phyloP scores from a whole-genome alignment of 768 basidiomycete genomes.

The Daedalea quercina region DNA sequence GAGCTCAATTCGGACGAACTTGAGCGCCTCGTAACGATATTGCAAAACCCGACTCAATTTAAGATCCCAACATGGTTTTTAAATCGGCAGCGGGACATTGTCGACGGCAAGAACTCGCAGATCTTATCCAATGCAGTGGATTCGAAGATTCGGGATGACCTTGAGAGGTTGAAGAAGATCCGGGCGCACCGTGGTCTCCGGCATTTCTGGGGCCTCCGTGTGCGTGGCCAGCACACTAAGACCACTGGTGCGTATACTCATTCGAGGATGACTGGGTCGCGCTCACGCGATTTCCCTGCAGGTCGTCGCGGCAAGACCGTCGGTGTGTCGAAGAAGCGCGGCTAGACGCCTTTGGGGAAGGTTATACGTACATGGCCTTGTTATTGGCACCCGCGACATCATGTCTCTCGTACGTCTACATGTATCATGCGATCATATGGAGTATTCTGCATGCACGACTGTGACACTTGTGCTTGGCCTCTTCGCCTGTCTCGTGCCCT shows the following conservation, averaged over 20 bases:
- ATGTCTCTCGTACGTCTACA: neutral
- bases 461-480: no score
- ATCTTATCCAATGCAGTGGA: slow-evolving; percentile 95
- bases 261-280: neutral
- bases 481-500: no score
- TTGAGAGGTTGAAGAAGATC: slow-evolving; percentile 99
- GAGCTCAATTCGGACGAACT: slow-evolving; percentile 99
- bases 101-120: slow-evolving; percentile 95
- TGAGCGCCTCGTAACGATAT: slow-evolving; percentile 97
- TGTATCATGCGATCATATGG: neutral
- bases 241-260: slow-evolving; percentile 66
- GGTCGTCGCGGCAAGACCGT: slow-evolving; percentile 95
- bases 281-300: slow-evolving; percentile 23
- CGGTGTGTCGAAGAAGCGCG: slow-evolving; percentile 91
- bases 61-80: slow-evolving; percentile 99
- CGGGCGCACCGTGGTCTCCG: slow-evolving; percentile 91
- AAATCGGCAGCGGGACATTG: slow-evolving; percentile 97
- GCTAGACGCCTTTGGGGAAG: slow-evolving; percentile 27
- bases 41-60: slow-evolving; percentile 99
- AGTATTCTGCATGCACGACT: neutral
- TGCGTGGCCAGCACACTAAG: slow-evolving; percentile 99
- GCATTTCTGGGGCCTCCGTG: slow-evolving; percentile 92
- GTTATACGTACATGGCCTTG: neutral
- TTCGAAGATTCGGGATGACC: slow-evolving; percentile 96
- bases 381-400: neutral